Evolutionary conservation across 768 basidiomycete genomes (phyloP), one percentile per base, ranked within the genome.

Genomic region (Mycena haematopus): DNA sequence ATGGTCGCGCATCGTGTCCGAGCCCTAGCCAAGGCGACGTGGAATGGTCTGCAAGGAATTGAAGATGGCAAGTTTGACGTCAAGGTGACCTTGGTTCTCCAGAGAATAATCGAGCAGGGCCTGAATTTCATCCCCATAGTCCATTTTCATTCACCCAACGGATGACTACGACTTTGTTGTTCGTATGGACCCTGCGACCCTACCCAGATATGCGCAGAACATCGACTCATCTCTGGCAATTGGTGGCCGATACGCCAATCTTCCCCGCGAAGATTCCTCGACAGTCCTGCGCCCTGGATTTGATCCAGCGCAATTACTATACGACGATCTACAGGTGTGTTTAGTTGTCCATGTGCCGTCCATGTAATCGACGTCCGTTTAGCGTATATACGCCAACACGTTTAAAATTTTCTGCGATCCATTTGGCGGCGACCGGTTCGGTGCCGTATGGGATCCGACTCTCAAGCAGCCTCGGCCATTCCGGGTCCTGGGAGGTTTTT

Each of bases 91-190:
- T n/a, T 69, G 50, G 47, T 59, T 10, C 6, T 63, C 24, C 8
- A 22, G 6, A 40, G 5, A 10, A 52, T 45, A 47, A 40, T 17
- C 25, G 31, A 29, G 15, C 45, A 21, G 25, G 42, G 14, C n/a
- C 29, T 58, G 36, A 58, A 64, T 7, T 22, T 46, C 29, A 17
- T 19, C 38, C 36, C 31, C 40, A 7, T 67, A 96, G 95, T 78
- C 84, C n/a, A 80, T 99, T 55, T 97, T 98, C 77, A 77, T 84
- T 11, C 93, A 96, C 67, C 92, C 95, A 0, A 84, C 86, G 3
- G 79, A 86, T 3, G 91, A 95, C 69, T 99, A 97, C 70, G 90
- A 97, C 68, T 83, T 98, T 67, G 66, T 97, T 9, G 79, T 99
- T 35, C 84, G 91, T 61, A 82, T 99, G 22, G 81, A 95, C 45